These are phyloP conservation scores for Boletellus sp. DNA, from an alignment of 768 basidiomycete genomes.

Conservation along the genomic window DNA sequence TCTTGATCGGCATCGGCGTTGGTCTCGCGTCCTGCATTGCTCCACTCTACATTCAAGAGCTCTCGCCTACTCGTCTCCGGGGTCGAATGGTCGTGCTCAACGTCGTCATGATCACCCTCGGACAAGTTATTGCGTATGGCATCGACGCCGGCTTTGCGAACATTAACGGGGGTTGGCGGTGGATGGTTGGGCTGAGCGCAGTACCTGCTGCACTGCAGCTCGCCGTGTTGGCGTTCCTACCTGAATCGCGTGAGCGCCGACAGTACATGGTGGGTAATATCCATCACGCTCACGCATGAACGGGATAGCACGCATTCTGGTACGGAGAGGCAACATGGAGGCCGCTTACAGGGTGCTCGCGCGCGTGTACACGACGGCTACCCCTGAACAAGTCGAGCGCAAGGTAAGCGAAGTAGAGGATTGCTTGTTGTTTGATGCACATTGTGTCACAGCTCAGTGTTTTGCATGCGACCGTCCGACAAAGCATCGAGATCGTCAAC, in stretches of 20 bases:
- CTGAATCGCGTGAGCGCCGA: slow-evolving; percentile 66
- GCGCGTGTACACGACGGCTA: slow-evolving; percentile 68
- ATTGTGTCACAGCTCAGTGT: slow-evolving; percentile 45
- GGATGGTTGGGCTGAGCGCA: slow-evolving; percentile 78
- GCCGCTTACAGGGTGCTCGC: slow-evolving; percentile 53
- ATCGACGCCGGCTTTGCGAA: slow-evolving; percentile 65
- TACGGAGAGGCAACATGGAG: slow-evolving; percentile 50
- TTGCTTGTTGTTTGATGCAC: not conserved
- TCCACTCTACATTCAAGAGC: slow-evolving; percentile 80
- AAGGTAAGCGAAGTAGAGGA: slow-evolving; percentile 40
- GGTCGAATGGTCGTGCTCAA: slow-evolving; percentile 81
- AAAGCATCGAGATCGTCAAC: slow-evolving; percentile 58
- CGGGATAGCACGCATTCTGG: slow-evolving; percentile 54
- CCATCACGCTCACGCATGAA: not conserved
- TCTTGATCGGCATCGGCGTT: slow-evolving; percentile 72
- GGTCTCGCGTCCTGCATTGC: slow-evolving; percentile 76
- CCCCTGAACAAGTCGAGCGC: slow-evolving; percentile 57
- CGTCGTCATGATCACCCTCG: slow-evolving; percentile 77
- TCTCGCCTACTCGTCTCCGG: slow-evolving; percentile 68
- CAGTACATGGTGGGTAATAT: not conserved
- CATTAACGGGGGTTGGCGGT: slow-evolving; percentile 67
- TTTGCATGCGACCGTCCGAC: slow-evolving; percentile 55
- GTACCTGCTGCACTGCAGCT: slow-evolving; percentile 67
- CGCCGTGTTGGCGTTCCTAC: slow-evolving; percentile 57
- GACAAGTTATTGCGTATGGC: slow-evolving; percentile 77